Conservation (phyloP, 148 eudicot species). For the Polygonum aviculare region DNA sequence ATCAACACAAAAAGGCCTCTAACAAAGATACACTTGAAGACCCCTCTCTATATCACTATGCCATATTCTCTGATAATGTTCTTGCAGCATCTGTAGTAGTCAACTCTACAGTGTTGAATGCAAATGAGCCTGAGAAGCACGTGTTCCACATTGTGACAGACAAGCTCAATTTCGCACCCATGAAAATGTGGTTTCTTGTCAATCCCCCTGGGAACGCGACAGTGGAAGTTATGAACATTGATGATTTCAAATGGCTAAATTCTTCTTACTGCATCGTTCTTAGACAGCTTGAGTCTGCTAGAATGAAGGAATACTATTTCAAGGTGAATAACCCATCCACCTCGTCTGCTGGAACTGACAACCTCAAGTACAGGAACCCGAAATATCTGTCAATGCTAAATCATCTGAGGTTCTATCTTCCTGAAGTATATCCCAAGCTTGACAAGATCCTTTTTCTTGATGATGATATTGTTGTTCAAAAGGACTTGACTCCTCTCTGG, state of each 20-base stretch:
- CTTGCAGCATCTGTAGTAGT: constrained; percentile 93
- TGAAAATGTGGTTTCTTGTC: constrained; percentile 96
- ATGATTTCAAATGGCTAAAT: constrained; percentile 90
- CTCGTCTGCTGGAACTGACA: constrained; percentile 64
- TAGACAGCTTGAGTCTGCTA: constrained; percentile 88
- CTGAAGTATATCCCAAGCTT: constrained; percentile 93
- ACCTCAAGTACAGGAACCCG: constrained; percentile 94
- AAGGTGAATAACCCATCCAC: constrained; percentile 76
- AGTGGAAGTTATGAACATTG: constrained; percentile 75
- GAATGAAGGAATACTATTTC: constrained; percentile 89
- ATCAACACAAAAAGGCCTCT: constrained; percentile 36
- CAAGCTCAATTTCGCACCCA: constrained; percentile 78
- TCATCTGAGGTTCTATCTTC: constrained; percentile 98
- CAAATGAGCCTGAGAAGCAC: constrained; percentile 88
- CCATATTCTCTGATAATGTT: constrained; percentile 93
- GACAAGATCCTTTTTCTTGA: constrained; percentile 83
- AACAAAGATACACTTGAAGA: constrained; percentile 64
- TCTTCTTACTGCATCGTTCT: constrained; percentile 93
- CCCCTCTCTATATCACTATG: constrained; percentile 82
- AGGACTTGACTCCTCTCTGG: constrained; percentile 95
- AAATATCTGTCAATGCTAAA: constrained; percentile 95
- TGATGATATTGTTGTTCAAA: constrained; percentile 96
- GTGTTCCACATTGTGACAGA: constrained; percentile 97
- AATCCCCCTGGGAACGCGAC: constrained; percentile 59
- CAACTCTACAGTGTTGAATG: constrained; percentile 74